Percentiles rank a stretch among this genome's conserved stretches.
Evolutionary conservation across 2,329 filamentous ascomycete species (phyloP).

Genomic region (Amauroascus verrucosus): DNA sequence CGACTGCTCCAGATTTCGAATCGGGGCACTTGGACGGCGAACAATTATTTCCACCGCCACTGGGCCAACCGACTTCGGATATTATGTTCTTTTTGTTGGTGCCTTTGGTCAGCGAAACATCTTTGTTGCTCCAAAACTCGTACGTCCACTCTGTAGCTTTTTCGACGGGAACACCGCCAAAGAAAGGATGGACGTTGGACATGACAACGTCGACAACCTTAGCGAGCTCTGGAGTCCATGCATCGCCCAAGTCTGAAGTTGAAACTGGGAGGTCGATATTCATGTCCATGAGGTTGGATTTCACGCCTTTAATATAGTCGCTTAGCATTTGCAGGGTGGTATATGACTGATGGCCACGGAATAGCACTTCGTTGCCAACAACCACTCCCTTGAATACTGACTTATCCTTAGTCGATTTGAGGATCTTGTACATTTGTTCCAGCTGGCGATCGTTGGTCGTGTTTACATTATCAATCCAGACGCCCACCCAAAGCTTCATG

Average conservation of each 20-base stretch:
- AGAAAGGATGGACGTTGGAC: slow-evolving; percentile 96
- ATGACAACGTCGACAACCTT: slow-evolving; percentile 73
- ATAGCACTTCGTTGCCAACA: slow-evolving; percentile 55
- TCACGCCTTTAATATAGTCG: slow-evolving; percentile 55
- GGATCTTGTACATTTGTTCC: slow-evolving; percentile 69
- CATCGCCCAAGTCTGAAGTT: slow-evolving; percentile 78
- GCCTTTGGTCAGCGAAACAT: slow-evolving; percentile 53
- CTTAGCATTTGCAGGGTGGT: slow-evolving; percentile 57
- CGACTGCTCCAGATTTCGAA: slow-evolving; percentile 55
- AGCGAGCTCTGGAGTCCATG: slow-evolving; percentile 66
- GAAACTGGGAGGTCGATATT: slow-evolving; percentile 65
- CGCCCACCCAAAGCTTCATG: slow-evolving; percentile 87
- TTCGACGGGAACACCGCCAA: slow-evolving; percentile 62
- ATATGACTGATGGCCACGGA: slow-evolving; percentile 44
- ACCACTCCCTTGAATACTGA: slow-evolving; percentile 51
- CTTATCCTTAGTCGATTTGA: slow-evolving; percentile 45
- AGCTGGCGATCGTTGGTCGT: slow-evolving; percentile 76
- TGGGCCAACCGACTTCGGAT: slow-evolving; percentile 86
- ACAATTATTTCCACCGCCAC: slow-evolving; percentile 68
- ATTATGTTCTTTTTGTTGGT: slow-evolving; percentile 63
- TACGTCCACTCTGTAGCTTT: slow-evolving; percentile 70
- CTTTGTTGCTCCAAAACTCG: slow-evolving; percentile 65
- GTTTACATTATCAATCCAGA: slow-evolving; percentile 88
- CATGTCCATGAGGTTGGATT: slow-evolving; percentile 58
- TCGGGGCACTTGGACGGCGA: slow-evolving; percentile 50